Percentiles rank a stretch among this genome's conserved stretches.
phyloP scores from a whole-genome alignment of 371 early-diverging fungal species.

The Mycotypha africana region DNA sequence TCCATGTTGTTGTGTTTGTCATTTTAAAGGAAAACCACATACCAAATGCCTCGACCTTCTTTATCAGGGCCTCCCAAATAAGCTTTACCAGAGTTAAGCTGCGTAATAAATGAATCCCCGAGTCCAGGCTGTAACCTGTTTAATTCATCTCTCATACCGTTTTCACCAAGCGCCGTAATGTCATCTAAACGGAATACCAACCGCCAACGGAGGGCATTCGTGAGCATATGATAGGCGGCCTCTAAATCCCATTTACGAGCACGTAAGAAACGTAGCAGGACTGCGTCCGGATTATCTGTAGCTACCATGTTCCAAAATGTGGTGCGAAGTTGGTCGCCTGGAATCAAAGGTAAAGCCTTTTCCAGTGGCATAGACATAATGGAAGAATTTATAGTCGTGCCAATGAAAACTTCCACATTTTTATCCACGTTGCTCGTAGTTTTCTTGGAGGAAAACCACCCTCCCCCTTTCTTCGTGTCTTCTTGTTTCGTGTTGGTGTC shows the following conservation, averaged over 20 bases:
- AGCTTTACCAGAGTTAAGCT: conserved; percentile 52
- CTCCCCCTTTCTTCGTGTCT: conserved; percentile 17
- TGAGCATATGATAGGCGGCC: conserved; percentile 60
- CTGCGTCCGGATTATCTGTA: conserved; percentile 64
- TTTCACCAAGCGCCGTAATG: conserved; percentile 57
- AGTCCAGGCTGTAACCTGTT: conserved; percentile 40
- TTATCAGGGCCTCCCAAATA: conserved; percentile 58
- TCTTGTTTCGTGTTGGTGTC: too few relatives aligned
- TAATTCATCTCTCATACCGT: conserved; percentile 30
- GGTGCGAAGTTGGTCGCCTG: conserved; percentile 24
- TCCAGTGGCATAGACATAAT: conserved; percentile 34
- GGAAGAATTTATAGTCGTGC: conserved; percentile 37
- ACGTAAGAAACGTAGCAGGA: conserved; percentile 65
- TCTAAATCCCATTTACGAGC: conserved; percentile 77
- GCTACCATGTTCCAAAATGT: conserved; percentile 54
- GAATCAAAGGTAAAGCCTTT: conserved; percentile 34
- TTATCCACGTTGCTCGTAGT: too few relatives aligned
- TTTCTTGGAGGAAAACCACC: conserved; percentile 30
- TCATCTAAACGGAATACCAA: conserved; percentile 48
- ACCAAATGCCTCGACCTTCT: conserved; percentile 54
- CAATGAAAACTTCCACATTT: conserved; percentile 46
- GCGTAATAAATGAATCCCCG: conserved; percentile 33
- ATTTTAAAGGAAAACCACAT: too few relatives aligned
- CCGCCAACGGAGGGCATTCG: conserved; percentile 64
- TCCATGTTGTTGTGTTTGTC: too few relatives aligned